Evolutionary conservation across 257 asterid species (phyloP).

Genomic region (Avicennia marina): DNA sequence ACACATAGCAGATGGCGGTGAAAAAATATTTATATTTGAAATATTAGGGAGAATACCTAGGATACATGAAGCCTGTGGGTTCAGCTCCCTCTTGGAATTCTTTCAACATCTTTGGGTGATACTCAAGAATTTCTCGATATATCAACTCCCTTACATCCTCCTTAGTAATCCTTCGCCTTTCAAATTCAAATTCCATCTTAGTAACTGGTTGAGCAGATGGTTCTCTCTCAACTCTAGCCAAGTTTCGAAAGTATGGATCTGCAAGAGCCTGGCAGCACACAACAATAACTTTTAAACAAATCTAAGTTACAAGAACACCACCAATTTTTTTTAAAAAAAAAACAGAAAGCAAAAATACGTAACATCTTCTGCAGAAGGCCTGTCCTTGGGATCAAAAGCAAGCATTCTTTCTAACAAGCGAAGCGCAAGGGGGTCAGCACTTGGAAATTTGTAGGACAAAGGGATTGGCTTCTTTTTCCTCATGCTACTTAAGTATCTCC

Average conservation of each 20-base stretch:
- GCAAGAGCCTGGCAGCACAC: conserved; percentile 75
- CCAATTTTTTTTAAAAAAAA: background rate
- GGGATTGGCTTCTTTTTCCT: conserved; percentile 79
- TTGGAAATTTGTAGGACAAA: conserved; percentile 79
- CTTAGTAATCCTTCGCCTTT: conserved; percentile 89
- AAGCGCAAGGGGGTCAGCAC: conserved; percentile 83
- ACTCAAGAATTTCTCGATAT: conserved; percentile 86
- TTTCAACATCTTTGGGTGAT: conserved; percentile 91
- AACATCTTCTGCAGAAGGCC: conserved; percentile 95
- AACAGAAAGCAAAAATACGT: background rate
- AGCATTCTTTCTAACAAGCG: conserved; percentile 85
- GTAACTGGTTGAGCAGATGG: conserved; percentile 93
- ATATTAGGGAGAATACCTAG: conserved; percentile 47
- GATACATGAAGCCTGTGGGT: conserved; percentile 90
- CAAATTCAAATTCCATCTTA: conserved; percentile 96
- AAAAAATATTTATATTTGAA: too few relatives aligned
- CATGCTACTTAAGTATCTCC: conserved; percentile 93
- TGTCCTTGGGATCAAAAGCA: conserved; percentile 91
- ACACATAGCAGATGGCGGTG: too few relatives aligned
- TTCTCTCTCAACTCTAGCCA: conserved; percentile 95
- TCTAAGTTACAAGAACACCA: background rate
- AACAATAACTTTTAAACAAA: conserved; percentile 22
- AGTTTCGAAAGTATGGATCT: conserved; percentile 90
- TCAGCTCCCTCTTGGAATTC: conserved; percentile 83
- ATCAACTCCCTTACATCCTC: conserved; percentile 88